These are phyloP conservation scores for Parachaetomium inaequale DNA, from an alignment of 495 filamentous ascomycete species.

Conservation along the genomic window DNA sequence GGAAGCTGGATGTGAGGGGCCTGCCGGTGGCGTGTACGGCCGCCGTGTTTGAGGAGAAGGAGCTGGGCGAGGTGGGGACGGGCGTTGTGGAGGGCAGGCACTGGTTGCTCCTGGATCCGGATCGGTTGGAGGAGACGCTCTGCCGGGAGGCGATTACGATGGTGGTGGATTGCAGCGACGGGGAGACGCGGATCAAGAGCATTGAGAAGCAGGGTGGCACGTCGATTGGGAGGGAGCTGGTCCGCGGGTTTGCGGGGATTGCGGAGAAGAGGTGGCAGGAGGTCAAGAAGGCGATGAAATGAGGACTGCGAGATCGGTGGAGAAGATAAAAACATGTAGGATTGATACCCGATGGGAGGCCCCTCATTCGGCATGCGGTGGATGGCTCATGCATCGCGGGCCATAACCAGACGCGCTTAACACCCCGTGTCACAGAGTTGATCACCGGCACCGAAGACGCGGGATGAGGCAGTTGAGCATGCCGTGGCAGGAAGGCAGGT, in stretches of 20 bases:
- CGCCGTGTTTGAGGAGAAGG: constrained; percentile 69
- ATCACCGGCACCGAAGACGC: background rate
- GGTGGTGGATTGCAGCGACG: constrained; percentile 61
- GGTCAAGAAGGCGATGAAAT: constrained; percentile 30
- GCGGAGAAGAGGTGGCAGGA: constrained; percentile 43
- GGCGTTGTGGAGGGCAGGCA: constrained; percentile 40
- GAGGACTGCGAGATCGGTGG: background rate
- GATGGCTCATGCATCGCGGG: background rate
- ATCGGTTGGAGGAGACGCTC: constrained; percentile 81
- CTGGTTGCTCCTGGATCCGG: constrained; percentile 83
- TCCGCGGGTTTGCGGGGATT: constrained; percentile 39
- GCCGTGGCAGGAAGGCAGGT: too few relatives aligned
- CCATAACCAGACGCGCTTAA: background rate
- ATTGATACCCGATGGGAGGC: constrained; percentile 7
- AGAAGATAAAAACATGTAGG: background rate
- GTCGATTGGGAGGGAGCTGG: constrained; percentile 36
- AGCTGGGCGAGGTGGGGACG: constrained; percentile 47
- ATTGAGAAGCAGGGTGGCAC: constrained; percentile 83
- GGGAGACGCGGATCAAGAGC: constrained; percentile 56
- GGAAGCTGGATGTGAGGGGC: constrained; percentile 50
- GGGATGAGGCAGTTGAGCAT: background rate
- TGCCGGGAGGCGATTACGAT: constrained; percentile 70
- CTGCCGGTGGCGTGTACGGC: constrained; percentile 71
- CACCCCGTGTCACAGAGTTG: background rate
- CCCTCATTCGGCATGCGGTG: background rate